A percentile compares a stretch with the other conserved stretches of the same genome.
Evolutionary conservation across 176 grass and related monocot genomes (phyloP).

Genomic region (Carex littledalei): DNA sequence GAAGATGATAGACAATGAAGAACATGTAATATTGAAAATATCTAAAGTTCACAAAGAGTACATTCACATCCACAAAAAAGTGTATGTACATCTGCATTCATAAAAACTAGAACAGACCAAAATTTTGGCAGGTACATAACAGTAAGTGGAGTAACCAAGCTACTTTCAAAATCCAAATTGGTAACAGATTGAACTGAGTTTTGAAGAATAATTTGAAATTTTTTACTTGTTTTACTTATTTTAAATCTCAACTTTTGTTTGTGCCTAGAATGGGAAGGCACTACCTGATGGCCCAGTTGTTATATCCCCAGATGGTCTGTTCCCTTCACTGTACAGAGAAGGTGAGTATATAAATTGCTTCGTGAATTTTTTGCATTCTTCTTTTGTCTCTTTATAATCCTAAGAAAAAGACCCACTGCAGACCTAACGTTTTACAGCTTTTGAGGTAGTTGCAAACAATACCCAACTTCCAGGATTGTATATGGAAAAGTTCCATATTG

Average conservation of each 20-base stretch:
- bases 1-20: not conserved
- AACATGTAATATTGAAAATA: not conserved
- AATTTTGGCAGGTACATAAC: not conserved
- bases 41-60: not conserved
- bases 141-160: not conserved
- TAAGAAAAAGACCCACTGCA: not conserved
- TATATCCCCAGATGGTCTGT: slow-evolving; percentile 94
- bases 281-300: slow-evolving; percentile 94
- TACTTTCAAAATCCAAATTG: slow-evolving; percentile 3
- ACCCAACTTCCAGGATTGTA: not conserved
- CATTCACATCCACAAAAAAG: not conserved
- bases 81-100: not conserved
- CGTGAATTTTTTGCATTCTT: not conserved
- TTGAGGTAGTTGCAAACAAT: not conserved
- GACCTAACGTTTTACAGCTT: not conserved
- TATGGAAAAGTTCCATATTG: not conserved
- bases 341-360: slow-evolving; percentile 39
- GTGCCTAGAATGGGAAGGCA: slow-evolving; percentile 80
- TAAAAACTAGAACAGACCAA: not conserved
- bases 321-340: slow-evolving; percentile 98
- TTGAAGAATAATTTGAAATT: not conserved
- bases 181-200: not conserved
- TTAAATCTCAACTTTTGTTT: slow-evolving; percentile 3
- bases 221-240: not conserved
- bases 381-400: not conserved